Evolutionary conservation across 176 grass and related monocot species (phyloP), one percentile per base, ranked within the genome.

Genomic region (Oryza rufipogon): DNA sequence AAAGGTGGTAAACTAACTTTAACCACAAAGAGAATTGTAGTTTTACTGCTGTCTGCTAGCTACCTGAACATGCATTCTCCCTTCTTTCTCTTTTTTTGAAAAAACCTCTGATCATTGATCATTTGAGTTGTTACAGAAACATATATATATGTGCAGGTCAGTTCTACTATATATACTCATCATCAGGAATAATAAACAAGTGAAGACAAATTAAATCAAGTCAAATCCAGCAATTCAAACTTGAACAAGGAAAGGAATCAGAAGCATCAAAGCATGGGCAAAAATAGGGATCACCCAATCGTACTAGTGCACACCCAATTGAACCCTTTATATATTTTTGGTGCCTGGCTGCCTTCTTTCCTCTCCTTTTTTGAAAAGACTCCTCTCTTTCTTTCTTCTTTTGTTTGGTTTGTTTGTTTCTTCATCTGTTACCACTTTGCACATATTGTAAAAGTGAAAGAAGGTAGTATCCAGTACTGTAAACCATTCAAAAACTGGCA

Each of bases 231-330:
- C 42, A 87, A 80, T 75, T 83, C 70, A 64, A 87, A 68, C 61
- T 64, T 63, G 68, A 90, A 75, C 33, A 80, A 84, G 69, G 64
- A 51, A 83, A 70, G 68, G 33, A 65, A 33, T 42, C 28, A 56
- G 75, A 68, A 90, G 51, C 84, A 90, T 83, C 5, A 70, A 68
- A 52, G 84, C 80, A 90, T 83, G 80, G 84, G 89, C 75, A 79
- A 84, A 64, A 90, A 80, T 73, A 51, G 69, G 39, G 45, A 12
- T 48, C 64, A 68, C n/a, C 79, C 49, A 39, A 79, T 80, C 30
- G 42, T 70, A 63, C 64, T n/a, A n/a, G 8, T 17, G 47, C 52
- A 34, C 51, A 23, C 19, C 68, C 63, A 64, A 83, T 74, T 83
- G 60, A 77, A 79, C 28, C 13, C 42, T 25, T 69, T 64, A 17